Percentiles rank a stretch among this genome's conserved stretches.
Evolutionary conservation across 2,329 filamentous ascomycete genomes (phyloP).

Genomic region (Neopestalotiopsis sp.): DNA sequence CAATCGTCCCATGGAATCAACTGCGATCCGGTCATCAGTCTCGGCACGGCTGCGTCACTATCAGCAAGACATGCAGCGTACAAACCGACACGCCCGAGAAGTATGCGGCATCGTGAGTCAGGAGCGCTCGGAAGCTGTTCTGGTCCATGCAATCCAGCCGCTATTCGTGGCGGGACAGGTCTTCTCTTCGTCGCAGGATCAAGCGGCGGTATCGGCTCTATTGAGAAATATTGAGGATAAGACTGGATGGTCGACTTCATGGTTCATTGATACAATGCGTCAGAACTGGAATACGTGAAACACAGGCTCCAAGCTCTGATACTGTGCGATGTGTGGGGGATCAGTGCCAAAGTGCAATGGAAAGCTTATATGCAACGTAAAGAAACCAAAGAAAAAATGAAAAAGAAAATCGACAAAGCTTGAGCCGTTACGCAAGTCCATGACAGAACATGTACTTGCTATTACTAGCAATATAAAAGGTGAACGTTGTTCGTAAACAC

Average conservation of each 20-base stretch:
- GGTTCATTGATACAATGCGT: background rate
- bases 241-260: background rate
- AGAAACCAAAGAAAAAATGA: too few species aligned
- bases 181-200: slow-evolving; percentile 55
- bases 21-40: slow-evolving; percentile 52
- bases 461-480: too few species aligned
- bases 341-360: too few species aligned
- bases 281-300: background rate
- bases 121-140: slow-evolving; percentile 58
- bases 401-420: too few species aligned
- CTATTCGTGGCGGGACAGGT: slow-evolving; percentile 68
- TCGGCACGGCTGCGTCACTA: slow-evolving; percentile 61
- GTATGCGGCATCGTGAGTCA: slow-evolving; percentile 65
- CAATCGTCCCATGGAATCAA: slow-evolving; percentile 62
- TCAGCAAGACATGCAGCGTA: slow-evolving; percentile 58
- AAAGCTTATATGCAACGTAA: too few species aligned
- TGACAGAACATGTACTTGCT: too few species aligned
- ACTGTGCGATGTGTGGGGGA: too few species aligned
- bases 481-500: too few species aligned
- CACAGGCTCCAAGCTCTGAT: too few species aligned
- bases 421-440: too few species aligned
- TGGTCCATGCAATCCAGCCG: slow-evolving; percentile 63
- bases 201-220: background rate
- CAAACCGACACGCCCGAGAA: slow-evolving; percentile 62
- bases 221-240: background rate